These are phyloP conservation scores for Hamamelis virginiana DNA, from an alignment of 164 flowering plant species.

Conservation along the genomic window DNA sequence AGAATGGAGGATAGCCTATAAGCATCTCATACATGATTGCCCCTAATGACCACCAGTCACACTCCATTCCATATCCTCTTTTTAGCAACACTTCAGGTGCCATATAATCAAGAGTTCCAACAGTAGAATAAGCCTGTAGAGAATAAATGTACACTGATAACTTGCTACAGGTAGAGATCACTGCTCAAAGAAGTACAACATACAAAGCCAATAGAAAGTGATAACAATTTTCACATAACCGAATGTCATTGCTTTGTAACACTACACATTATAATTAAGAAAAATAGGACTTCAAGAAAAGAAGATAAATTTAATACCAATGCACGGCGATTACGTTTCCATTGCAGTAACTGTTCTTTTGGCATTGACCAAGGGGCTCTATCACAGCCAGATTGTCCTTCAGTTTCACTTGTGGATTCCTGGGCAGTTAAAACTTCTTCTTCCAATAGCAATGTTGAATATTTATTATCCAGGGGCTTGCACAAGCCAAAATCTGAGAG, in stretches of 20 bases:
- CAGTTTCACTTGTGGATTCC: constrained; percentile 43
- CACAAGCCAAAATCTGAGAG: constrained; percentile 98
- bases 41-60: constrained; percentile 97
- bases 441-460: constrained; percentile 62
- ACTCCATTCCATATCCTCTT: constrained; percentile 92
- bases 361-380: constrained; percentile 75
- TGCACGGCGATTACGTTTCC: constrained; percentile 91
- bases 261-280: background rate
- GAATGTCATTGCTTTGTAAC: background rate
- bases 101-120: constrained; percentile 95
- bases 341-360: constrained; percentile 66
- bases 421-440: constrained; percentile 50
- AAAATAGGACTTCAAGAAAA: background rate
- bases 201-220: background rate
- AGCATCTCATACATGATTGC: constrained; percentile 95
- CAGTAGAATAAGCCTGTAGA: constrained; percentile 85
- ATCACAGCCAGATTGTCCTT: constrained; percentile 36
- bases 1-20: constrained; percentile 89
- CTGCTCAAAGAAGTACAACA: constrained; percentile 7
- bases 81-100: constrained; percentile 89
- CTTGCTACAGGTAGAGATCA: background rate
- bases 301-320: constrained; percentile 43
- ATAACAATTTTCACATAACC: background rate
- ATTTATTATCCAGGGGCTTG: constrained; percentile 80
- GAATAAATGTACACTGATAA: background rate